Percentiles rank a stretch among this genome's conserved stretches.
Evolutionary conservation across 1,284 basidiomycete genomes (phyloP).

Genomic region (Marasmius sp.): DNA sequence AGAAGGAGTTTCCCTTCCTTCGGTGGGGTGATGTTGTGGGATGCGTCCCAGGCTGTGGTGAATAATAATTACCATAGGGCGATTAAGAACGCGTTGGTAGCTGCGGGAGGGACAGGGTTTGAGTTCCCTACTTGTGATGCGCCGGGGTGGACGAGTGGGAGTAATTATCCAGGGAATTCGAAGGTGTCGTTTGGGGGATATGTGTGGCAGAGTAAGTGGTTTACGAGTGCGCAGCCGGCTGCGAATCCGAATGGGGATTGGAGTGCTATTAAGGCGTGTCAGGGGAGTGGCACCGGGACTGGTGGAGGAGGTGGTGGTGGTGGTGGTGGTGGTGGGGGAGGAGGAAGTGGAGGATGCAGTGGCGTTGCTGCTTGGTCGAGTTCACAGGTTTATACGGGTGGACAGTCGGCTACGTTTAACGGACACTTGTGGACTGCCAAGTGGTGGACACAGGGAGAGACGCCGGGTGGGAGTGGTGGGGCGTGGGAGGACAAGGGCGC

Average conservation of each 20-base stretch:
- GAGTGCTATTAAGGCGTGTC: conserved; percentile 63
- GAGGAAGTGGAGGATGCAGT: conserved; percentile 39
- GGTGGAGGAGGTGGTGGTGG: background rate
- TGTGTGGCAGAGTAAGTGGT: conserved; percentile 62
- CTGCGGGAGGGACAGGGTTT: conserved; percentile 66
- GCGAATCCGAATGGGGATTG: conserved; percentile 56
- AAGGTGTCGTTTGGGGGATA: conserved; percentile 62
- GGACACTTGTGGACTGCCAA: conserved; percentile 62
- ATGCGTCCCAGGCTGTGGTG: conserved; percentile 41
- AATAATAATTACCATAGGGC: conserved; percentile 60
- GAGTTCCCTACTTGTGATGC: conserved; percentile 62
- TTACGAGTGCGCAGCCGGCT: conserved; percentile 47
- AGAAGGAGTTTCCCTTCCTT: conserved; percentile 67
- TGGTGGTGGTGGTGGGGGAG: background rate
- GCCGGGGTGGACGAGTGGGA: conserved; percentile 49
- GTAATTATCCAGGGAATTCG: conserved; percentile 50
- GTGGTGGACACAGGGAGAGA: conserved; percentile 63
- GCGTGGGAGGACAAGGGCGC: conserved; percentile 60
- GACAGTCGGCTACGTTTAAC: conserved; percentile 44
- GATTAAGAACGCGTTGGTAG: conserved; percentile 59
- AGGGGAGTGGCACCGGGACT: conserved; percentile 25
- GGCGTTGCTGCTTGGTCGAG: conserved; percentile 54
- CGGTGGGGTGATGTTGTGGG: conserved; percentile 69
- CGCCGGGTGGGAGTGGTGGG: conserved; percentile 56
- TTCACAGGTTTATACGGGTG: conserved; percentile 46